Evolutionary conservation across 1,284 basidiomycete species (phyloP), one percentile per base, ranked within the genome.

Genomic region (Singerocomus rubriflavus): DNA sequence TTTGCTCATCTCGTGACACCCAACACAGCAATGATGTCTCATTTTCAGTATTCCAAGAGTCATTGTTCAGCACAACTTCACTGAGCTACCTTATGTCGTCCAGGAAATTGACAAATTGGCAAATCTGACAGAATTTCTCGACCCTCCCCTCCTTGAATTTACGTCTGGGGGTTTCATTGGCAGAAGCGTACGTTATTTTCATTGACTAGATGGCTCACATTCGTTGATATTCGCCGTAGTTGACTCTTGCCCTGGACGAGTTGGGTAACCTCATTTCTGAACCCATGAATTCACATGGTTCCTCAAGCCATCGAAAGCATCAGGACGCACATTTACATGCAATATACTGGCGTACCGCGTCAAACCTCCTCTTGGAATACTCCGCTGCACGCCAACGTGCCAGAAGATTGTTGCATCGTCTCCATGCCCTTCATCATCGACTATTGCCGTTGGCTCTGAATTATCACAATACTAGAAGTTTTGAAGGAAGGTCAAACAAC

Each of bases 361-460:
- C 68, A 7, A 67, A 66, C 38, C 64, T 67, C 12, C 58, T 70
- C n/a, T 48, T 67, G 29, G 68, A 69, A 50, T 70, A 69, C 46
- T 66, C 65, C 6, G 63, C 65, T 30, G 57, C 60, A n/a, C 62
- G 64, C 32, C 54, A 50, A 9, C 68, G 53, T 12, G 53, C 51
- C 14, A 51, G 44, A 46, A 52, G 36, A 31, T 13, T 68, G 3
- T 44, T 54, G 13, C 51, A 48, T 35, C 51, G 49, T 16, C 12
- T 70, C 7, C 53, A 34, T 27, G 37, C 41, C 5, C 41, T 63
- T 5, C 65, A 57, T 21, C 55, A 21, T 26, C 50, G 45, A 7
- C 16, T 66, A 7, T 54, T 44, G 12, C 52, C 33, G 3, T 45
- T 51, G 5, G 17, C 43, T 12, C 32, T 29, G 6, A 26, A 16